A percentile compares a stretch with the other conserved stretches of the same genome.
These are phyloP conservation scores for Huiozyma sinensis DNA, from an alignment of 805 yeast genomes.

Conservation along the genomic window DNA sequence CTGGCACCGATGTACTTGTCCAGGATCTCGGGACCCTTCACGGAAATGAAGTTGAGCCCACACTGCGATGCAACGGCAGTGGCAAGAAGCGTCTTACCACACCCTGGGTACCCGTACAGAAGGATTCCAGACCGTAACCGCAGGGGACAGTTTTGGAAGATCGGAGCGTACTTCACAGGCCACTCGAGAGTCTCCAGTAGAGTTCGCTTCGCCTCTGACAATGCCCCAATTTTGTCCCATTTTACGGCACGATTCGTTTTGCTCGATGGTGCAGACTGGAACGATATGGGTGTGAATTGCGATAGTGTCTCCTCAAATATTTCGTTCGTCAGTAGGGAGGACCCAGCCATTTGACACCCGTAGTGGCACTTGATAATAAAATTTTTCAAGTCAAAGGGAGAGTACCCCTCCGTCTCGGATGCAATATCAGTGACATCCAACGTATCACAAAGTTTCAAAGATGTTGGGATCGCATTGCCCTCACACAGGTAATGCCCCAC, in stretches of 20 bases:
- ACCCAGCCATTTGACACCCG: constrained; percentile 25
- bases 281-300: constrained; percentile 67
- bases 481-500: constrained; percentile 31
- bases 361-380: constrained; percentile 61
- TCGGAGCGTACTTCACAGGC: constrained; percentile 95
- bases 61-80: constrained; percentile 91
- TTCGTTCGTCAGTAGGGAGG: not conserved
- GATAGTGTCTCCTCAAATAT: constrained; percentile 45
- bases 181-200: constrained; percentile 86
- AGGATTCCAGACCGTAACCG: constrained; percentile 82
- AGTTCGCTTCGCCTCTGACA: constrained; percentile 61
- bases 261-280: constrained; percentile 79
- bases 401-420: constrained; percentile 76
- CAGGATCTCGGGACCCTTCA: constrained; percentile 91
- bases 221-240: constrained; percentile 90
- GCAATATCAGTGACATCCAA: constrained; percentile 44
- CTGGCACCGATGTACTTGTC: constrained; percentile 96
- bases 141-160: constrained; percentile 80
- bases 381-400: constrained; percentile 69
- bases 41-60: constrained; percentile 84
- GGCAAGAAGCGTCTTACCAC: constrained; percentile 90
- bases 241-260: constrained; percentile 40
- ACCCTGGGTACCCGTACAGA: constrained; percentile 93
- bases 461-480: constrained; percentile 1
- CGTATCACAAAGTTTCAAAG: not conserved